Percentiles rank a stretch among this genome's conserved stretches.
phyloP scores from a whole-genome alignment of 306 rosid genomes.

The Ziziphus jujuba region DNA sequence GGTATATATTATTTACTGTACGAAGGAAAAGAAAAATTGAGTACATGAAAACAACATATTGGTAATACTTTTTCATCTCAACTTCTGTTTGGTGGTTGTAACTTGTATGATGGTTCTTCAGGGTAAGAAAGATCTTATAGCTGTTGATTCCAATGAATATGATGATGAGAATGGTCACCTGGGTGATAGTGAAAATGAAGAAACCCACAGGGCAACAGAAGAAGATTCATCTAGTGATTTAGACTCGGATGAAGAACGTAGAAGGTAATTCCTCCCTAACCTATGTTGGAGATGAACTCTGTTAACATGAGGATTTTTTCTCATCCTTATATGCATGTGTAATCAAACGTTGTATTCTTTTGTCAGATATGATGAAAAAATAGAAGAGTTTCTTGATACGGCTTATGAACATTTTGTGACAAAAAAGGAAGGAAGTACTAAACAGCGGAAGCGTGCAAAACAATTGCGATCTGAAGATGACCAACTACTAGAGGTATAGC shows the following conservation, averaged over 20 bases:
- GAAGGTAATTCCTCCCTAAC: constrained; percentile 56
- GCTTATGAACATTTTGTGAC: constrained; percentile 75
- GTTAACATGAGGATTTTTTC: constrained; percentile 4
- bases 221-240: constrained; percentile 62
- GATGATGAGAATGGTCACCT: constrained; percentile 53
- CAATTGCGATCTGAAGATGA: constrained; percentile 46
- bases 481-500: constrained; percentile 68
- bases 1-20: neutral
- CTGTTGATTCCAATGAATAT: constrained; percentile 68
- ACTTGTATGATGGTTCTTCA: constrained; percentile 23
- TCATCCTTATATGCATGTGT: neutral
- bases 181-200: constrained; percentile 54
- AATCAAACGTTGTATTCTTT: constrained; percentile 14
- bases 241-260: constrained; percentile 81
- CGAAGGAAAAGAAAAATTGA: neutral
- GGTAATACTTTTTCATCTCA: neutral
- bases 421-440: constrained; percentile 75
- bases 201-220: constrained; percentile 27
- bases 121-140: constrained; percentile 87
- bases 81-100: constrained; percentile 21
- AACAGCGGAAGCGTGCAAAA: constrained; percentile 79
- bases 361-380: constrained; percentile 72
- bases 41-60: neutral
- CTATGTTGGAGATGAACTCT: constrained; percentile 8
- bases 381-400: constrained; percentile 72